A percentile compares a stretch with the other conserved stretches of the same genome.
Evolutionary conservation across 2,329 filamentous ascomycete species (phyloP).

Genomic region (Diatrype stigma): DNA sequence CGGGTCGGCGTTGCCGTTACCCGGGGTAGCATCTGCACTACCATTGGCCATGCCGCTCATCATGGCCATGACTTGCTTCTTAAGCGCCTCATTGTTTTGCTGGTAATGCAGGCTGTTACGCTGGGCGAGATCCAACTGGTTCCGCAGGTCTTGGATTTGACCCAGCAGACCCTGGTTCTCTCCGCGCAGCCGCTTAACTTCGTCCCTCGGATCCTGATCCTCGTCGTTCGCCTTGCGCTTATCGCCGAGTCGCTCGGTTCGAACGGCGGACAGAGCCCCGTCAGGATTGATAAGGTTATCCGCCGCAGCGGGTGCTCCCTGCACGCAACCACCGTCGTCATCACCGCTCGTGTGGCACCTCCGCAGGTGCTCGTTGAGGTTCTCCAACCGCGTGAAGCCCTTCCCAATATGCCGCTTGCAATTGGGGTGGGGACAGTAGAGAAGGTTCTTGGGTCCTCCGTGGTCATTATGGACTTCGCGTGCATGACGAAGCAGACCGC

Average conservation of each 20-base stretch:
- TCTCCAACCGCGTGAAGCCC: constrained; percentile 90
- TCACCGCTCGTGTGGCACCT: constrained; percentile 69
- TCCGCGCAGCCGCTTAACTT: constrained; percentile 62
- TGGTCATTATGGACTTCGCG: constrained; percentile 91
- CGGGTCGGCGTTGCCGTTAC: not conserved
- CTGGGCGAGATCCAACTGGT: too few relatives aligned
- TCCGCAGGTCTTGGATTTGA: not conserved
- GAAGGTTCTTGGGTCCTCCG: constrained; percentile 78
- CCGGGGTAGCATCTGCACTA: not conserved
- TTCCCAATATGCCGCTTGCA: constrained; percentile 88
- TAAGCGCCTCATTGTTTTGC: constrained; percentile 45
- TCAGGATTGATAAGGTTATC: too few relatives aligned
- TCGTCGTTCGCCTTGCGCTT: constrained; percentile 51
- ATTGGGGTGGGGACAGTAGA: constrained; percentile 79
- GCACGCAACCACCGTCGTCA: too few relatives aligned
- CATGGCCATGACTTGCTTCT: constrained; percentile 31
- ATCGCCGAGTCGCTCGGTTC: constrained; percentile 25
- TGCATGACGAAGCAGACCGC: constrained; percentile 83
- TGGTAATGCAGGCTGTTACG: too few relatives aligned
- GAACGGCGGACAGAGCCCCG: constrained; percentile 12
- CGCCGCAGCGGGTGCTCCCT: too few relatives aligned
- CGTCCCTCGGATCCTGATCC: constrained; percentile 61
- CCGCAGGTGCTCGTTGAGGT: constrained; percentile 87
- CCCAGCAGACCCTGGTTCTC: constrained; percentile 58
- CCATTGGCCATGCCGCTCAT: constrained; percentile 10